Conservation (phyloP, 2,329 filamentous ascomycete species). For the Daldinia sp. region DNA sequence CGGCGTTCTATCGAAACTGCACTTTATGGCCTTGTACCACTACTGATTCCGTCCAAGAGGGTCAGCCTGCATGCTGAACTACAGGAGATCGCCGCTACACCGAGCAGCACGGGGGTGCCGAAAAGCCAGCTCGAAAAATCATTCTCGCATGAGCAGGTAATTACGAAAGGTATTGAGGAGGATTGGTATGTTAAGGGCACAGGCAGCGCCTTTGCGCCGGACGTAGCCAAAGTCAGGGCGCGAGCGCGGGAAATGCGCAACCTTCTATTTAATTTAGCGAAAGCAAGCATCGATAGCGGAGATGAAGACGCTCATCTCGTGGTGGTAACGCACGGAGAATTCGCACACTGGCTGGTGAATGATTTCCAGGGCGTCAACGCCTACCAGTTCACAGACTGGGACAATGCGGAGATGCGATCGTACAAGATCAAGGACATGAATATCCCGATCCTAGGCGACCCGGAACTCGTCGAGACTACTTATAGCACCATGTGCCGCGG, state of each 20-base stretch:
- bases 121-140: constrained; percentile 60
- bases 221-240: constrained; percentile 60
- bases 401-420: constrained; percentile 64
- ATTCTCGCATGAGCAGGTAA: no score
- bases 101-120: constrained; percentile 76
- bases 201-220: constrained; percentile 54
- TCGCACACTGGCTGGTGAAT: constrained; percentile 82
- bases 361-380: constrained; percentile 72
- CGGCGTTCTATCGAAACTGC: constrained; percentile 81
- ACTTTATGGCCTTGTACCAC: constrained; percentile 69
- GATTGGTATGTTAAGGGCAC: constrained; percentile 74
- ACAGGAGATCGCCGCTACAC: constrained; percentile 77
- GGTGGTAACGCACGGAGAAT: constrained; percentile 81
- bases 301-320: constrained; percentile 69
- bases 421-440: constrained; percentile 61
- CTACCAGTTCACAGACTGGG: constrained; percentile 66
- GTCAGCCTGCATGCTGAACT: constrained; percentile 76
- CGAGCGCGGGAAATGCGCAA: constrained; percentile 67
- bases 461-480: neutral
- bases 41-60: constrained; percentile 51
- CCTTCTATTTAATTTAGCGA: constrained; percentile 58
- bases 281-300: constrained; percentile 37
- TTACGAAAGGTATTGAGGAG: constrained; percentile 64
- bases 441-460: constrained; percentile 49
- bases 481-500: neutral